phyloP scores from a whole-genome alignment of 495 filamentous ascomycete genomes.

The Penicillium taxi region DNA sequence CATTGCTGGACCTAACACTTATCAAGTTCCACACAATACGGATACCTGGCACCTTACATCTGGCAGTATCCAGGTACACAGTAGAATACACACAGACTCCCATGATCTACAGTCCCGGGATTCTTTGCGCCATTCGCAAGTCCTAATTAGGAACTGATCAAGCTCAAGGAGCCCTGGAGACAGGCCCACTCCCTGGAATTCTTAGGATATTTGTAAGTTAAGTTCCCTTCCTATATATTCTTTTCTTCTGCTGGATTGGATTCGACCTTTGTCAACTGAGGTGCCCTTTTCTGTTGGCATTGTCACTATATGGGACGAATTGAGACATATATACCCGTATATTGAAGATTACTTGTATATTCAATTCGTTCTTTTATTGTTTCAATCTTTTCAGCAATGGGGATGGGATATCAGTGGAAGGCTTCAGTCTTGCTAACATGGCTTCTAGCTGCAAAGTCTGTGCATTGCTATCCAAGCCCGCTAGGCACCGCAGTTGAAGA shows the following conservation, averaged over 20 bases:
- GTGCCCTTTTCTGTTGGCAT: too few relatives aligned
- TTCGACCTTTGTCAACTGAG: too few relatives aligned
- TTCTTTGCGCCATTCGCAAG: slow-evolving; percentile 14
- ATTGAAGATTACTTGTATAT: too few relatives aligned
- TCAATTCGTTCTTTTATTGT: slow-evolving; percentile 1
- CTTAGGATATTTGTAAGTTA: slow-evolving; percentile 15
- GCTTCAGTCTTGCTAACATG: slow-evolving; percentile 26
- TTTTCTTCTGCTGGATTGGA: too few relatives aligned
- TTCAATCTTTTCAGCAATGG: slow-evolving; percentile 11
- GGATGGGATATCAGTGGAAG: slow-evolving; percentile 12
- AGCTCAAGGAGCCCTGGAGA: neutral
- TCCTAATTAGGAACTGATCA: slow-evolving; percentile 6
- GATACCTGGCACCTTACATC: slow-evolving; percentile 1
- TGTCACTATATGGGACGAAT: too few relatives aligned
- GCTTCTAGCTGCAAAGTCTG: slow-evolving; percentile 23
- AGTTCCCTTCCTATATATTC: neutral
- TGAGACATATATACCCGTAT: too few relatives aligned
- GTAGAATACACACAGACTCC: too few relatives aligned
- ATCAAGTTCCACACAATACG: neutral
- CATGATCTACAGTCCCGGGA: slow-evolving; percentile 13
- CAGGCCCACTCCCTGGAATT: slow-evolving; percentile 9
- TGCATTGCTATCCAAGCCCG: slow-evolving; percentile 15
- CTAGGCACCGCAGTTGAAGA: slow-evolving; percentile 7
- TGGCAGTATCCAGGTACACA: neutral
- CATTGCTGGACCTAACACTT: too few relatives aligned